A percentile compares a stretch with the other conserved stretches of the same genome.
Conservation (phyloP, 495 filamentous ascomycete genomes). For the Penicillium canescens region DNA sequence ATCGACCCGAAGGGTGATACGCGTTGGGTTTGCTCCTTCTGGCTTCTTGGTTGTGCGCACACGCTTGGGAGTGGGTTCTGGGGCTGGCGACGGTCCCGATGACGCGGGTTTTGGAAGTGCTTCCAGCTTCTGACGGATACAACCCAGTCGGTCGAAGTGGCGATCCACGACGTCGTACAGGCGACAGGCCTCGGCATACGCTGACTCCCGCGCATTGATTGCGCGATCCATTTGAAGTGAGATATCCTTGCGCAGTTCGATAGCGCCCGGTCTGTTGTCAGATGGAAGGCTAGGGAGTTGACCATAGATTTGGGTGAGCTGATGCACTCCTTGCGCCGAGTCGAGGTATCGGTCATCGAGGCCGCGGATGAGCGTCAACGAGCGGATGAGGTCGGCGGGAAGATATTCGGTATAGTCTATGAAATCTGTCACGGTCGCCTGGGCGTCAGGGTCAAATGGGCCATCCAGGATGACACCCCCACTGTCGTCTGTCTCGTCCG, state of each 20-base stretch:
- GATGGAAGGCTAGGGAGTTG: slow-evolving; percentile 61
- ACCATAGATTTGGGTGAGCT: slow-evolving; percentile 72
- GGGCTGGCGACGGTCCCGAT: slow-evolving; percentile 63
- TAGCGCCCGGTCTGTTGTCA: slow-evolving; percentile 52
- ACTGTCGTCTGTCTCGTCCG: slow-evolving; percentile 42
- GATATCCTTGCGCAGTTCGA: slow-evolving; percentile 70
- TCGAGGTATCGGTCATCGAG: slow-evolving; percentile 73
- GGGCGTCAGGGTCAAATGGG: slow-evolving; percentile 81
- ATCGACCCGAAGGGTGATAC: slow-evolving; percentile 66
- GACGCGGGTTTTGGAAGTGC: slow-evolving; percentile 71
- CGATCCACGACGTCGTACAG: slow-evolving; percentile 77
- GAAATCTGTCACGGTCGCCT: slow-evolving; percentile 91
- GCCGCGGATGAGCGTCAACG: slow-evolving; percentile 81
- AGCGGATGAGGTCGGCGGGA: slow-evolving; percentile 87
- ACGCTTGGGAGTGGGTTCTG: slow-evolving; percentile 52
- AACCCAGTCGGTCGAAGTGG: slow-evolving; percentile 72
- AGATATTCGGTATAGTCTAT: slow-evolving; percentile 97
- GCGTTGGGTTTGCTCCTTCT: slow-evolving; percentile 43
- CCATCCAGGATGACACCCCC: slow-evolving; percentile 51
- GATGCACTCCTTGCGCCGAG: slow-evolving; percentile 66
- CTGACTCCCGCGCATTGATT: slow-evolving; percentile 71
- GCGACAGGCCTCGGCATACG: slow-evolving; percentile 80
- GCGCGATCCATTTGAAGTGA: slow-evolving; percentile 72
- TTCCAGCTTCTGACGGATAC: slow-evolving; percentile 80
- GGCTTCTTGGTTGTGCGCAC: slow-evolving; percentile 45